A percentile compares a stretch with the other conserved stretches of the same genome.
These are phyloP conservation scores for Cardamine resedifolia DNA, from an alignment of 345 rosid species.

Conservation along the genomic window DNA sequence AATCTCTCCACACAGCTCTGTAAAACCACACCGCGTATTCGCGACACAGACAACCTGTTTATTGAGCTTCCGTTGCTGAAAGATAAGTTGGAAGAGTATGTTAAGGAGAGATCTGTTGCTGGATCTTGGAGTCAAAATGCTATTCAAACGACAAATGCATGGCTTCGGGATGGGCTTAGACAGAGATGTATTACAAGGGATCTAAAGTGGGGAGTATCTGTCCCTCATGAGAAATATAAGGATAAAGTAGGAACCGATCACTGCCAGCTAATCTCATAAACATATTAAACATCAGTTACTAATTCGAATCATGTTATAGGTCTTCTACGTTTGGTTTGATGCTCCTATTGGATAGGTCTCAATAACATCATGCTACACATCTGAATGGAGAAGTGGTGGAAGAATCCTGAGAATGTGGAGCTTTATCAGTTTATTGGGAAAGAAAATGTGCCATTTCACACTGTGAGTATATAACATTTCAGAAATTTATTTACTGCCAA, in stretches of 20 bases:
- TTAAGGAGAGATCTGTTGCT: conserved; percentile 60
- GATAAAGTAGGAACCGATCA: conserved; percentile 57
- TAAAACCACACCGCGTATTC: conserved; percentile 56
- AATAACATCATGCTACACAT: conserved; percentile 88
- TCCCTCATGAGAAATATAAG: conserved; percentile 81
- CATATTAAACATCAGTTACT: conserved; percentile 12
- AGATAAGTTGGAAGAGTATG: conserved; percentile 69
- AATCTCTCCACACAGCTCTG: conserved; percentile 58
- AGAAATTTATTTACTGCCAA: background rate
- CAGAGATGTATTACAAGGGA: conserved; percentile 93
- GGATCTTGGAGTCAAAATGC: conserved; percentile 99
- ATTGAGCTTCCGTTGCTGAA: conserved; percentile 89
- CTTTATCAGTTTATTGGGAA: conserved; percentile 98
- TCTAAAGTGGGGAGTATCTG: conserved; percentile 99
- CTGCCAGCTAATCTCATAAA: background rate
- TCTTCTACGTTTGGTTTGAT: conserved; percentile 99
- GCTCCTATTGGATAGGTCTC: conserved; percentile 99
- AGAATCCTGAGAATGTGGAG: conserved; percentile 95
- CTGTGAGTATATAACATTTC: conserved; percentile 55
- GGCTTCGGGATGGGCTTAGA: conserved; percentile 94
- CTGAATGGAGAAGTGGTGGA: conserved; percentile 99
- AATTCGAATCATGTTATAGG: conserved; percentile 47
- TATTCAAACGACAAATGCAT: conserved; percentile 76
- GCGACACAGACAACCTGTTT: conserved; percentile 84
- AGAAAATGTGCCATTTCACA: conserved; percentile 96